Evolutionary conservation across 345 rosid species (phyloP).

Genomic region (Arabis alpina): DNA sequence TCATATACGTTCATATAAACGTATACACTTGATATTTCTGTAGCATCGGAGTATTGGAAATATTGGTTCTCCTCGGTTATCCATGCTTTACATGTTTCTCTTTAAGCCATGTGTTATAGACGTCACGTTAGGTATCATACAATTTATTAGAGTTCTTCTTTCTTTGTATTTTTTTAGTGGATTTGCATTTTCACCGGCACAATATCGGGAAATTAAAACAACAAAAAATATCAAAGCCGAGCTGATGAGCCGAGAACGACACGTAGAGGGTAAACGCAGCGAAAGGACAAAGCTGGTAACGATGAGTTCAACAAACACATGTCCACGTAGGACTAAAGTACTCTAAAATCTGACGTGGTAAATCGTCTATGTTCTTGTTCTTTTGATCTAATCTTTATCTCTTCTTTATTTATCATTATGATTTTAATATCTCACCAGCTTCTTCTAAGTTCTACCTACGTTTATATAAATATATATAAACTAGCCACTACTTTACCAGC

Average conservation of each 20-base stretch:
- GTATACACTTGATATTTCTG: not conserved
- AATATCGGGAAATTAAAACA: not conserved
- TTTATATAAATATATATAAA: constrained; percentile 16
- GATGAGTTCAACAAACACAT: constrained; percentile 41
- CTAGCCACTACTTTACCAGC: not conserved
- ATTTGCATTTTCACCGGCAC: constrained; percentile 13
- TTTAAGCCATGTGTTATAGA: constrained; percentile 19
- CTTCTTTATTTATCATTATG: not conserved
- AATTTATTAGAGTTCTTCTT: not conserved
- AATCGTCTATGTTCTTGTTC: constrained; percentile 11
- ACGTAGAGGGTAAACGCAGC: constrained; percentile 4
- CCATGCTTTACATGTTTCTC: constrained; percentile 21
- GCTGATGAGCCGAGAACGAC: constrained; percentile 22
- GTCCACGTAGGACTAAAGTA: constrained; percentile 38
- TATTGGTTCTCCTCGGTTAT: not conserved
- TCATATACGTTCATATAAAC: not conserved
- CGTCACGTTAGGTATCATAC: constrained; percentile 25
- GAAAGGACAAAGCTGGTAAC: constrained; percentile 38
- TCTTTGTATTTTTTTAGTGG: not conserved
- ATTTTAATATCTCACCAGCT: constrained; percentile 40
- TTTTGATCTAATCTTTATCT: constrained; percentile 26
- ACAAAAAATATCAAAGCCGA: constrained; percentile 31
- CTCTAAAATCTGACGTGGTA: constrained; percentile 30
- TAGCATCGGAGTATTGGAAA: not conserved
- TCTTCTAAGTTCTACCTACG: constrained; percentile 9